Evolutionary conservation across 345 rosid genomes (phyloP).

Genomic region (Citrus cavaleriei): DNA sequence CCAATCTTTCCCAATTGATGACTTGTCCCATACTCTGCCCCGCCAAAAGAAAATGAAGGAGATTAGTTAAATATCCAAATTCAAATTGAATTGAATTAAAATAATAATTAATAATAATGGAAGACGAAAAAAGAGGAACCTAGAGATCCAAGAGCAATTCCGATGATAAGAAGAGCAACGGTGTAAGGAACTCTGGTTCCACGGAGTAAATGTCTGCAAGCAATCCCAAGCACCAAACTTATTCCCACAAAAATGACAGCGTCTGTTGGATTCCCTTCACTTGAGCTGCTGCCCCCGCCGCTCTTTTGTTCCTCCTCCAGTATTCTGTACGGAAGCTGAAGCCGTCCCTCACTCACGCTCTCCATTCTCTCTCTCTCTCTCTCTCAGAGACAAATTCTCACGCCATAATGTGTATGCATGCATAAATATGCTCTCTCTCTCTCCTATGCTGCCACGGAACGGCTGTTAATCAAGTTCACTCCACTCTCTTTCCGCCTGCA

Average conservation of each 20-base stretch:
- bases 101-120: too few species aligned
- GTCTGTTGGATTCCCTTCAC: constrained; percentile 43
- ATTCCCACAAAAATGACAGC: constrained; percentile 82
- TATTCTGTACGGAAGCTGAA: constrained; percentile 17
- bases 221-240: constrained; percentile 75
- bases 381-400: too few species aligned
- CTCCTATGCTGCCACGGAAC: too few species aligned
- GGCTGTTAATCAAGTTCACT: too few species aligned
- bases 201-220: constrained; percentile 65
- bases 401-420: too few species aligned
- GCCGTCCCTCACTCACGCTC: constrained; percentile 12
- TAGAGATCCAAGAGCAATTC: constrained; percentile 79
- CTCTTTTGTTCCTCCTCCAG: constrained; percentile 15
- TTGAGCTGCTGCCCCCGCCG: background rate
- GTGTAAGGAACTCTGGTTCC: constrained; percentile 96
- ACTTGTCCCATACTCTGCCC: constrained; percentile 72
- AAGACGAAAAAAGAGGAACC: constrained; percentile 33
- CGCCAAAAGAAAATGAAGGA: background rate
- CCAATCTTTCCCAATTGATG: constrained; percentile 79
- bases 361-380: constrained; percentile 18
- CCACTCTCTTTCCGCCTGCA: too few species aligned
- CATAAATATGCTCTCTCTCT: too few species aligned
- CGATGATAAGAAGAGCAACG: constrained; percentile 83
- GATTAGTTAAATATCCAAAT: background rate
- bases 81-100: background rate